Conservation (phyloP, 1,284 basidiomycete species). For the Tilletia horrida region DNA sequence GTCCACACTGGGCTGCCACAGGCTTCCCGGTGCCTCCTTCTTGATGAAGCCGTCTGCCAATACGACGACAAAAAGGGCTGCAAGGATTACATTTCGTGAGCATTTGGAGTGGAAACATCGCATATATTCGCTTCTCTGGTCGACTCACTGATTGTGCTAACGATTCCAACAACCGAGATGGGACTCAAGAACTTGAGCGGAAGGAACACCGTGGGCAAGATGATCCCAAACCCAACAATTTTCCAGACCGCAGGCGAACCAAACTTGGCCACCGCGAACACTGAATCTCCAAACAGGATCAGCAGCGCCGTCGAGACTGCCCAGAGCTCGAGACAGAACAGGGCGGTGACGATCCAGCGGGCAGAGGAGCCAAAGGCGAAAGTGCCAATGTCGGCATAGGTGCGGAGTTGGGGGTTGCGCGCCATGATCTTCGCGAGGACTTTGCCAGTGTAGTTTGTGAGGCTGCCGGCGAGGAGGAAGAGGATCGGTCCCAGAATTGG, state of each 20-base stretch:
- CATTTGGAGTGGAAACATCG: background rate
- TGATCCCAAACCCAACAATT: constrained; percentile 38
- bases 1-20: constrained; percentile 73
- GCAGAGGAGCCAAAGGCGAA: constrained; percentile 49
- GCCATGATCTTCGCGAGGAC: constrained; percentile 50
- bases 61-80: constrained; percentile 71
- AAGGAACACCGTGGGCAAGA: constrained; percentile 47
- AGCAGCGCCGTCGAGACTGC: constrained; percentile 49
- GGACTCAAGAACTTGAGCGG: constrained; percentile 47
- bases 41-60: constrained; percentile 81
- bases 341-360: constrained; percentile 41
- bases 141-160: constrained; percentile 53
- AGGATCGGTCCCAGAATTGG: constrained; percentile 42
- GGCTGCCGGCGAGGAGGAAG: constrained; percentile 44
- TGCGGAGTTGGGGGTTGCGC: constrained; percentile 43
- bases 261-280: constrained; percentile 33
- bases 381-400: constrained; percentile 52
- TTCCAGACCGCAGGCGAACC: constrained; percentile 34
- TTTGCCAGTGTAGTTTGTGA: constrained; percentile 53
- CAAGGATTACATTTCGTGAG: background rate
- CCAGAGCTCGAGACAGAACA: constrained; percentile 53
- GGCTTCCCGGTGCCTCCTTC: constrained; percentile 72
- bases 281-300: constrained; percentile 49
- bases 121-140: background rate
- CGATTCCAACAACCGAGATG: constrained; percentile 49